Conservation (phyloP, 305 asterid species). For the Fraxinus dipetala region DNA sequence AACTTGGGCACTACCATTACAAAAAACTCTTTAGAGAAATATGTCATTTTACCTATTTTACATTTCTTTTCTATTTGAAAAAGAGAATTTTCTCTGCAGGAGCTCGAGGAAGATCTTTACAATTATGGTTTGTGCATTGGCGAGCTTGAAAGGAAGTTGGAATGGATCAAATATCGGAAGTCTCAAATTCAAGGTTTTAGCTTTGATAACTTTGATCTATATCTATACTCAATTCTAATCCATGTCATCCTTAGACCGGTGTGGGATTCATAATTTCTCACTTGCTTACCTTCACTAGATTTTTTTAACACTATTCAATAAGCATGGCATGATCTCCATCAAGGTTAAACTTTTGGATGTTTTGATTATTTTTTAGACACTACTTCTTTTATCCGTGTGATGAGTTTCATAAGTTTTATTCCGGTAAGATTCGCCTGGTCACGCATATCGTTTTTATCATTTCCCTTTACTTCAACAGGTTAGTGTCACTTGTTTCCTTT, state of each 20-base stretch:
- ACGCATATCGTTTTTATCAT: not conserved
- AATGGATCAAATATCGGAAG: slow-evolving; percentile 8
- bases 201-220: not conserved
- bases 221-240: not conserved
- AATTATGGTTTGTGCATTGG: slow-evolving; percentile 17
- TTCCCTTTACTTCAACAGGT: not conserved
- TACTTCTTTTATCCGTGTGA: not conserved
- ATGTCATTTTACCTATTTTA: not conserved
- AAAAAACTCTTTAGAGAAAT: not conserved
- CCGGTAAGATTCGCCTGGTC: not conserved
- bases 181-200: slow-evolving; percentile 43
- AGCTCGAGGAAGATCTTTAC: slow-evolving; percentile 40
- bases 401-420: not conserved
- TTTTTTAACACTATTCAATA: not conserved
- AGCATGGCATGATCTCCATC: not conserved
- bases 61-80: slow-evolving; percentile 11
- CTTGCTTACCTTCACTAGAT: not conserved
- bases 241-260: not conserved
- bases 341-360: not conserved
- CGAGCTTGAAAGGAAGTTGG: slow-evolving; percentile 19
- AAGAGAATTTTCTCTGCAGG: slow-evolving; percentile 28
- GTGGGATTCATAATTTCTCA: not conserved
- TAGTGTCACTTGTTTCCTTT: not conserved
- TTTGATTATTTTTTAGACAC: not conserved
- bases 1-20: not conserved